Percentiles rank a stretch among this genome's conserved stretches.
phyloP scores from a whole-genome alignment of 2,329 filamentous ascomycete species.

The Periconia macrospinosa region DNA sequence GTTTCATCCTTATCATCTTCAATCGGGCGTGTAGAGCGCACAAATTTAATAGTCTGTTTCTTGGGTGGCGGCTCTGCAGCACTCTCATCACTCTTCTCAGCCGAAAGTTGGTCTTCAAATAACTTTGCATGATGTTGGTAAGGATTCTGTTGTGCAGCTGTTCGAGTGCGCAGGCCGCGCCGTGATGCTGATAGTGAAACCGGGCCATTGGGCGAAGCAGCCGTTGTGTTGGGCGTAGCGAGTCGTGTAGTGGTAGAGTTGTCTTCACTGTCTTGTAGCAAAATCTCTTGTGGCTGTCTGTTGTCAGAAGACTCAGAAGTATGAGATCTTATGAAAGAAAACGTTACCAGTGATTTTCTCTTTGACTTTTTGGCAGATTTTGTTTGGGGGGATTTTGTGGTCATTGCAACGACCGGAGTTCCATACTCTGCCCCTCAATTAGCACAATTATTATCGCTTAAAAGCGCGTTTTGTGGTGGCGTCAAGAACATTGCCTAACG shows the following conservation, averaged over 20 bases:
- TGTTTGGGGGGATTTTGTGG: conserved; percentile 21
- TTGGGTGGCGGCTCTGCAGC: conserved; percentile 5
- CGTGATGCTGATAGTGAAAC: conserved; percentile 24
- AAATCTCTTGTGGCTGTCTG: conserved; percentile 22
- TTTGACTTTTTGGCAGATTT: conserved; percentile 23
- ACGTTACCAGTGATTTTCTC: conserved; percentile 24
- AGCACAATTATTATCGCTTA: background rate
- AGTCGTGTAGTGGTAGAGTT: conserved; percentile 8
- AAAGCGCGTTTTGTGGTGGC: background rate
- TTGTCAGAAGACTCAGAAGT: background rate
- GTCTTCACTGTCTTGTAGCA: conserved; percentile 10
- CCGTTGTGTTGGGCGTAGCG: conserved; percentile 9
- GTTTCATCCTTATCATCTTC: conserved; percentile 5
- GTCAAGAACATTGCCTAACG: background rate
- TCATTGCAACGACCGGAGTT: conserved; percentile 5
- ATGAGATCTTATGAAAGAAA: background rate
- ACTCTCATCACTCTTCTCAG: conserved; percentile 1
- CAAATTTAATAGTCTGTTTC: conserved; percentile 7
- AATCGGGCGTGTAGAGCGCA: conserved; percentile 10
- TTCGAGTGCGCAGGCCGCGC: conserved; percentile 36
- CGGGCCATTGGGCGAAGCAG: conserved; percentile 24
- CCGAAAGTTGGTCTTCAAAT: conserved; percentile 25
- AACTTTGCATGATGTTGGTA: conserved; percentile 38
- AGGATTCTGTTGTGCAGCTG: conserved; percentile 38
- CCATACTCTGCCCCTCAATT: conserved; percentile 15